phyloP scores from a whole-genome alignment of 176 grass and related monocot genomes.

The Phragmites australis region DNA sequence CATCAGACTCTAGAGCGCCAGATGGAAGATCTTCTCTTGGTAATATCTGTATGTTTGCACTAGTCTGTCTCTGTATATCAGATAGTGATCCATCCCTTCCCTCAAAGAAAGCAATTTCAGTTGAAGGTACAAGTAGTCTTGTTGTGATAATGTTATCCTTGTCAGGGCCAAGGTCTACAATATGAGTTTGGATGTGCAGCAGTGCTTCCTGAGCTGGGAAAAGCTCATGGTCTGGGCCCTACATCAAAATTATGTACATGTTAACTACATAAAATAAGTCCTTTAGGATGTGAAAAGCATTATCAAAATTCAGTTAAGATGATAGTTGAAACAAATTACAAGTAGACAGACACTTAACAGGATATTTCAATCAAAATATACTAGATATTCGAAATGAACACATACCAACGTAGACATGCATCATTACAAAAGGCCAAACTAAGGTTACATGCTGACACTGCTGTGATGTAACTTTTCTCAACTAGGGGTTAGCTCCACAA shows the following conservation, averaged over 20 bases:
- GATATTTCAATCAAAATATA: conserved; percentile 20
- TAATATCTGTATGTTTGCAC: conserved; percentile 91
- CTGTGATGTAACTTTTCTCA: not conserved
- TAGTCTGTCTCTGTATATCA: conserved; percentile 82
- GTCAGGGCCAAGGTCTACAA: conserved; percentile 95
- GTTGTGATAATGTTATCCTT: conserved; percentile 96
- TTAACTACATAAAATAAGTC: conserved; percentile 26
- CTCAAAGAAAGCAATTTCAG: conserved; percentile 87
- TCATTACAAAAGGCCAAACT: conserved; percentile 16
- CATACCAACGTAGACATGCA: not conserved
- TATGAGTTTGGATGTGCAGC: conserved; percentile 91
- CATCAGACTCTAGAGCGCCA: conserved; percentile 86
- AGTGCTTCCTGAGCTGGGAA: conserved; percentile 95
- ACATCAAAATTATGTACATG: conserved; percentile 22
- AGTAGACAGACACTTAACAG: conserved; percentile 7
- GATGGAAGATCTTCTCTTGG: conserved; percentile 83
- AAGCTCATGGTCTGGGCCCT: conserved; percentile 91
- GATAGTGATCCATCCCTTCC: conserved; percentile 76
- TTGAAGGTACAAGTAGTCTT: conserved; percentile 81
- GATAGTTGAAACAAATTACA: conserved; percentile 20
- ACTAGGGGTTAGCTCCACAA: not conserved
- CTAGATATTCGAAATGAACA: conserved; percentile 25
- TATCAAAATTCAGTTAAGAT: conserved; percentile 18
- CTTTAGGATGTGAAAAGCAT: not conserved
- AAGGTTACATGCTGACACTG: not conserved